Conservation (phyloP, 371 early-diverging fungal species). For the Chytridium lagenaria region DNA sequence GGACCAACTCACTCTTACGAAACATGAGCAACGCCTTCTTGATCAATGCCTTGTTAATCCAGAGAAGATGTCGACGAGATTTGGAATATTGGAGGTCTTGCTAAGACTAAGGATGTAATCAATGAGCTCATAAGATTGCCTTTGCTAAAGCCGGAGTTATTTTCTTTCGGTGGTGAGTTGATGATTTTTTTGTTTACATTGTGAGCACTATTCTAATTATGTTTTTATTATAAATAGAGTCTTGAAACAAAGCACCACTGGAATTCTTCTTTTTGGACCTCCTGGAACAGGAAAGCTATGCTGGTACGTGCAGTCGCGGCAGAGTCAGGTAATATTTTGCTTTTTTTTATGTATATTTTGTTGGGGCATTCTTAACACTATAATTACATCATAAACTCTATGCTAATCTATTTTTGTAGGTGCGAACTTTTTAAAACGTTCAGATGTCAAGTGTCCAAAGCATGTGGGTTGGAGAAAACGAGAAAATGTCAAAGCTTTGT, state of each 20-base stretch:
- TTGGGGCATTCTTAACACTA: too few relatives aligned
- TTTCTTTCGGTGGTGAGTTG: slow-evolving; percentile 31
- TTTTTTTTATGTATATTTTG: slow-evolving; percentile 60
- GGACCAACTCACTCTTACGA: slow-evolving; percentile 26
- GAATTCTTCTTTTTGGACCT: slow-evolving; percentile 84
- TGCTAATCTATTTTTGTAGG: too few relatives aligned
- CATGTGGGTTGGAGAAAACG: slow-evolving; percentile 98
- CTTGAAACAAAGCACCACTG: slow-evolving; percentile 44
- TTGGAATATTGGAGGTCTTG: slow-evolving; percentile 39
- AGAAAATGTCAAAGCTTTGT: slow-evolving; percentile 96
- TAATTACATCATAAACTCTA: too few relatives aligned
- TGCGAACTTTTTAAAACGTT: slow-evolving; percentile 89
- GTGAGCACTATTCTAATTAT: too few relatives aligned
- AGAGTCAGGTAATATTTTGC: slow-evolving; percentile 61
- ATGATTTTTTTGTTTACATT: background rate
- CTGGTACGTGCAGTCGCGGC: slow-evolving; percentile 91
- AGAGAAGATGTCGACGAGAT: slow-evolving; percentile 18
- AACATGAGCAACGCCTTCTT: slow-evolving; percentile 34
- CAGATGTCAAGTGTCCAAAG: slow-evolving; percentile 92
- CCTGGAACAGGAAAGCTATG: slow-evolving; percentile 99
- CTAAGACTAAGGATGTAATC: slow-evolving; percentile 35
- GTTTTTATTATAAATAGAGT: slow-evolving; percentile 8
- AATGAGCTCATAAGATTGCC: slow-evolving; percentile 41
- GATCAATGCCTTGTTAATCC: slow-evolving; percentile 34
- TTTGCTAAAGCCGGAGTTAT: slow-evolving; percentile 33